phyloP scores from a whole-genome alignment of 2,329 filamentous ascomycete species.

The Paecilomyces niveus region DNA sequence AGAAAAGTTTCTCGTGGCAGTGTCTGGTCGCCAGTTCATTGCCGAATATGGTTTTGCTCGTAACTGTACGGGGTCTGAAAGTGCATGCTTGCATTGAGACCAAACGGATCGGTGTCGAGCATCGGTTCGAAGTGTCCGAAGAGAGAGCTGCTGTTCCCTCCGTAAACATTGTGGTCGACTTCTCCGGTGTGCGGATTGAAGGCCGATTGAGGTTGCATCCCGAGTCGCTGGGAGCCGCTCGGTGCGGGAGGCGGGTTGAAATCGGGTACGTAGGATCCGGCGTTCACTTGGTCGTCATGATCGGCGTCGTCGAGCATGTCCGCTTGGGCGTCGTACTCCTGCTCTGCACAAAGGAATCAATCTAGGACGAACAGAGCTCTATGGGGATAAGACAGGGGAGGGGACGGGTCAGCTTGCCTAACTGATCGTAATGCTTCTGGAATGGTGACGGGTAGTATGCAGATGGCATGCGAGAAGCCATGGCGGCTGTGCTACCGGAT shows the following conservation, averaged over 20 bases:
- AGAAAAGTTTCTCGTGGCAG: not conserved
- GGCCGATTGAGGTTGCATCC: conserved; percentile 36
- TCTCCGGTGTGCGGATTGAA: conserved; percentile 32
- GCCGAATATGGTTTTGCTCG: conserved; percentile 31
- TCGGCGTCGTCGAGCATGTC: conserved; percentile 82
- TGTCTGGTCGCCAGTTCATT: conserved; percentile 9
- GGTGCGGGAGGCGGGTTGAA: conserved; percentile 39
- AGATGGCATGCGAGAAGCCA: conserved; percentile 33
- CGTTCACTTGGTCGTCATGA: conserved; percentile 60
- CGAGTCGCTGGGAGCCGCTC: conserved; percentile 32
- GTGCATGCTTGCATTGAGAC: conserved; percentile 88
- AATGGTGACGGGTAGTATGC: conserved; percentile 79
- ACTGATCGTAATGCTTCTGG: conserved; percentile 89
- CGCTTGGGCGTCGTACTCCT: conserved; percentile 88
- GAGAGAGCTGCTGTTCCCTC: conserved; percentile 41
- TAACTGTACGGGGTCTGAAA: conserved; percentile 72
- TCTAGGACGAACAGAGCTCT: conserved; percentile 61
- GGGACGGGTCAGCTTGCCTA: conserved; percentile 69
- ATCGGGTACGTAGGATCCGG: conserved; percentile 57
- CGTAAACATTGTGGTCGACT: conserved; percentile 32
- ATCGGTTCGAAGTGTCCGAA: conserved; percentile 75
- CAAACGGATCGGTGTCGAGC: conserved; percentile 88
- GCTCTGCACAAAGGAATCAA: conserved; percentile 69
- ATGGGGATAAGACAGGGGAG: conserved; percentile 35
- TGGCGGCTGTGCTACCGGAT: conserved; percentile 18